phyloP scores from a whole-genome alignment of 768 basidiomycete genomes.

The Russula vinacea region DNA sequence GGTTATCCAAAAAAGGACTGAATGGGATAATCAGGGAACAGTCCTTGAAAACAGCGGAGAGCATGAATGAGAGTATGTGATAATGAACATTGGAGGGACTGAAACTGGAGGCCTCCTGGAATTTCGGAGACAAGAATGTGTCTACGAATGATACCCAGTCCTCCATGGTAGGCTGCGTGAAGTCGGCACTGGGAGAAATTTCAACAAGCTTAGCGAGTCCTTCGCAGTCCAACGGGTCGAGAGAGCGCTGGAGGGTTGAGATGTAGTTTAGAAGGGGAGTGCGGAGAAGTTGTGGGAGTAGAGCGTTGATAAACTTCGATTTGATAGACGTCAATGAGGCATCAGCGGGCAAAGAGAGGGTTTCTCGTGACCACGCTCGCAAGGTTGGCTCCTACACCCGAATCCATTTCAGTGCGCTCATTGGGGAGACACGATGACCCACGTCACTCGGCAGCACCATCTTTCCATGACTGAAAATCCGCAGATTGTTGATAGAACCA shows the following conservation, averaged over 20 bases:
- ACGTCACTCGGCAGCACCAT: conserved; percentile 58
- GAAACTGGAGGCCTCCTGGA: conserved; percentile 41
- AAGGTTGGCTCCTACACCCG: conserved; percentile 10
- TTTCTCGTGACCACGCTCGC: conserved; percentile 22
- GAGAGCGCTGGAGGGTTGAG: conserved; percentile 20
- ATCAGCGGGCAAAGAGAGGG: conserved; percentile 5
- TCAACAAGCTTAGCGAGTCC: conserved; percentile 20
- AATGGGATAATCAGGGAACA: conserved; percentile 70
- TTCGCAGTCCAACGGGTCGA: conserved; percentile 27
- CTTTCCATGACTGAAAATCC: conserved; percentile 69
- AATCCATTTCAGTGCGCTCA: conserved; percentile 13
- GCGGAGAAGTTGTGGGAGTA: conserved; percentile 49
- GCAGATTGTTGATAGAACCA: conserved; percentile 76
- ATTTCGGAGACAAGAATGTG: conserved; percentile 44
- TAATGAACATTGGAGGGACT: conserved; percentile 51
- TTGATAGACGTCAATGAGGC: conserved; percentile 36
- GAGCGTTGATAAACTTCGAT: conserved; percentile 47
- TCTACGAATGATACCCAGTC: conserved; percentile 69
- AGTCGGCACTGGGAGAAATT: background rate
- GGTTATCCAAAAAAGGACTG: conserved; percentile 35
- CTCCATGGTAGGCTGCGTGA: conserved; percentile 51
- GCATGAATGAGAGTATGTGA: conserved; percentile 69
- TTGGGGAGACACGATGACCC: conserved; percentile 31
- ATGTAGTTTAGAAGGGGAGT: conserved; percentile 36
- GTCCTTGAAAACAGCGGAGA: conserved; percentile 95